phyloP scores from a whole-genome alignment of 768 basidiomycete species.

The Hygrophorus pudorinus region DNA sequence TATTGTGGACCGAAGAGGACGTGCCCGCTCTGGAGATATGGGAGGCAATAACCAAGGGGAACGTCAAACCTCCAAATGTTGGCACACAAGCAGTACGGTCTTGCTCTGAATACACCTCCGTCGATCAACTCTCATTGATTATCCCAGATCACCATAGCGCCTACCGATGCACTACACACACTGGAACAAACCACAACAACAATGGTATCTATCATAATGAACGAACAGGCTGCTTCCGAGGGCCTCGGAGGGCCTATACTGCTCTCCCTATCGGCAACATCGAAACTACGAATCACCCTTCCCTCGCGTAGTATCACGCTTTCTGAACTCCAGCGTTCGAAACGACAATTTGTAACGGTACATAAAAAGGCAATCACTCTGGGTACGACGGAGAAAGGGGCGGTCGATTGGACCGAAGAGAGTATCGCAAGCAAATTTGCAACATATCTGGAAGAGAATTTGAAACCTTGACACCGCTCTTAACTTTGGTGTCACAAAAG shows the following conservation, averaged over 20 bases:
- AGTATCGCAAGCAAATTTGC: conserved; percentile 64
- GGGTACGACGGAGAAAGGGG: conserved; percentile 68
- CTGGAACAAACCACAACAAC: conserved; percentile 71
- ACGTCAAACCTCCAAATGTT: conserved; percentile 79
- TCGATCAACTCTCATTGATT: background rate
- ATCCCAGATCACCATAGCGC: conserved; percentile 65
- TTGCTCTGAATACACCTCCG: background rate
- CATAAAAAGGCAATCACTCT: conserved; percentile 86
- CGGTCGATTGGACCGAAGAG: conserved; percentile 68
- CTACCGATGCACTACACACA: conserved; percentile 76
- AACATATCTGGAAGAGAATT: conserved; percentile 60
- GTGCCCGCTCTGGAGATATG: conserved; percentile 67
- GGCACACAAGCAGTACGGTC: conserved; percentile 63
- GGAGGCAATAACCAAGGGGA: conserved; percentile 69
- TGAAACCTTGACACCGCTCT: conserved; percentile 29
- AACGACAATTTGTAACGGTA: conserved; percentile 83
- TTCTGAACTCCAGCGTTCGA: conserved; percentile 80
- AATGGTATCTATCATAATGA: conserved; percentile 64
- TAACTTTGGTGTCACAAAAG: background rate
- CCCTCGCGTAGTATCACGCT: conserved; percentile 69
- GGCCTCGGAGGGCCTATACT: conserved; percentile 44
- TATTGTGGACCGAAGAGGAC: conserved; percentile 63
- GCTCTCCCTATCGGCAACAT: conserved; percentile 30
- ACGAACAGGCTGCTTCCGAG: conserved; percentile 46
- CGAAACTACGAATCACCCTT: conserved; percentile 44